These are phyloP conservation scores for Pyrus bretschneideri DNA, from an alignment of 306 rosid genomes.

Conservation along the genomic window DNA sequence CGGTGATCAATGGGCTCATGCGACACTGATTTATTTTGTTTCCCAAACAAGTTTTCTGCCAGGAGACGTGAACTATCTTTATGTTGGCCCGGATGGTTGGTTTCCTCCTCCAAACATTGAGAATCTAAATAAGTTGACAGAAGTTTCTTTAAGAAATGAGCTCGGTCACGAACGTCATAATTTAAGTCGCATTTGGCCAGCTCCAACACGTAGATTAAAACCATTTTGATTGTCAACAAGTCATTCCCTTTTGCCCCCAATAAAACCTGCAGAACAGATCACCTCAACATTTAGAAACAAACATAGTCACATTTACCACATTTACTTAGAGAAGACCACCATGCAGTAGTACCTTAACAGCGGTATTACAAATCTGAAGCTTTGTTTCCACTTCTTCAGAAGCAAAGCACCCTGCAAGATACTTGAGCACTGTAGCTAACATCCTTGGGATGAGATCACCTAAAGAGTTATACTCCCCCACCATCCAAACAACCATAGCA, in stretches of 20 bases:
- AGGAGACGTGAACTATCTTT: slow-evolving; percentile 40
- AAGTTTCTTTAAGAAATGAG: slow-evolving; percentile 57
- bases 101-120: slow-evolving; percentile 34
- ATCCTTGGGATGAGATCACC: slow-evolving; percentile 76
- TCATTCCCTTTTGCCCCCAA: slow-evolving; percentile 49
- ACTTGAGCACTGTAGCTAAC: slow-evolving; percentile 67
- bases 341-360: slow-evolving; percentile 52
- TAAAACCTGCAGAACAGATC: slow-evolving; percentile 53
- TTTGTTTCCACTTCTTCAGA: slow-evolving; percentile 81
- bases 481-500: slow-evolving; percentile 88
- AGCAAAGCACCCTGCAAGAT: slow-evolving; percentile 76
- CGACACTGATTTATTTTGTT: slow-evolving; percentile 37
- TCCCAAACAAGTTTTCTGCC: slow-evolving; percentile 55
- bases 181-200: slow-evolving; percentile 71
- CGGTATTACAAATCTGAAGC: slow-evolving; percentile 84
- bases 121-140: slow-evolving; percentile 43
- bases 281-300: slow-evolving; percentile 14
- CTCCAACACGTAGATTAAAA: slow-evolving; percentile 66
- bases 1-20: slow-evolving; percentile 55
- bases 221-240: slow-evolving; percentile 30
- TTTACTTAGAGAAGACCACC: neutral
- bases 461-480: slow-evolving; percentile 82
- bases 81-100: slow-evolving; percentile 20
- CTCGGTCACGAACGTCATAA: slow-evolving; percentile 86
- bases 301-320: neutral